Percentiles rank a stretch among this genome's conserved stretches.
Conservation (phyloP, 192 early-diverging fungal species). For the Spizellomyces sp. region DNA sequence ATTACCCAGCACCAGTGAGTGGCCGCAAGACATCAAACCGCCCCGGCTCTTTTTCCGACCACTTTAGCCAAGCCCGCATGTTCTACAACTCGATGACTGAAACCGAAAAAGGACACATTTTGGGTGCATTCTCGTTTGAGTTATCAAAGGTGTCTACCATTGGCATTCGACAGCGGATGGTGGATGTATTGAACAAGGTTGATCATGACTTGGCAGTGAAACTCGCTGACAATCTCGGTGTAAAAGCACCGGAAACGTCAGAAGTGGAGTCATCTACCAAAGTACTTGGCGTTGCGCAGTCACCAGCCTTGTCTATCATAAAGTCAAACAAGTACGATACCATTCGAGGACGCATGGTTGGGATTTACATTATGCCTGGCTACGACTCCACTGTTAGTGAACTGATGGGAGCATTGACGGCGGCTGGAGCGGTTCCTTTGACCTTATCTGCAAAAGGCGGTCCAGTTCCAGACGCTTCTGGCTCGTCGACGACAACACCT, state of each 20-base stretch:
- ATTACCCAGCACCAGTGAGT: conserved; percentile 11
- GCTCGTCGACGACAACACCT: conserved; percentile 7
- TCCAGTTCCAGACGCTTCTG: conserved; percentile 26
- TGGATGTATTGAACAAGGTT: conserved; percentile 25
- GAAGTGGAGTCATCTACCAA: not conserved
- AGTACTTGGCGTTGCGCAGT: not conserved
- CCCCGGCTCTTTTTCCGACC: conserved; percentile 10
- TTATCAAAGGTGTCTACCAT: conserved; percentile 12
- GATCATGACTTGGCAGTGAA: conserved; percentile 11
- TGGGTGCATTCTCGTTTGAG: conserved; percentile 20
- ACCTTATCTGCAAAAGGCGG: conserved; percentile 13
- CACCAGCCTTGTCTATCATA: conserved; percentile 13
- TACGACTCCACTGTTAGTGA: conserved; percentile 14
- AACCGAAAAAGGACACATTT: conserved; percentile 28
- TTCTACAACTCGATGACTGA: conserved; percentile 32
- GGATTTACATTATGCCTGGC: conserved; percentile 26
- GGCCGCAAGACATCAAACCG: conserved; percentile 13
- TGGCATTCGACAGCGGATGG: conserved; percentile 22
- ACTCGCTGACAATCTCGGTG: conserved; percentile 14
- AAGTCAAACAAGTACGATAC: conserved; percentile 15
- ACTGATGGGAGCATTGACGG: conserved; percentile 15
- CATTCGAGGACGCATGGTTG: conserved; percentile 20
- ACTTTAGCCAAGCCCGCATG: conserved; percentile 25
- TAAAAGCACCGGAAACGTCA: not conserved
- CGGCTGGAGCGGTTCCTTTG: conserved; percentile 3